These are phyloP conservation scores for Pyrenopolyporus hunteri DNA, from an alignment of 495 filamentous ascomycete species.

Conservation along the genomic window DNA sequence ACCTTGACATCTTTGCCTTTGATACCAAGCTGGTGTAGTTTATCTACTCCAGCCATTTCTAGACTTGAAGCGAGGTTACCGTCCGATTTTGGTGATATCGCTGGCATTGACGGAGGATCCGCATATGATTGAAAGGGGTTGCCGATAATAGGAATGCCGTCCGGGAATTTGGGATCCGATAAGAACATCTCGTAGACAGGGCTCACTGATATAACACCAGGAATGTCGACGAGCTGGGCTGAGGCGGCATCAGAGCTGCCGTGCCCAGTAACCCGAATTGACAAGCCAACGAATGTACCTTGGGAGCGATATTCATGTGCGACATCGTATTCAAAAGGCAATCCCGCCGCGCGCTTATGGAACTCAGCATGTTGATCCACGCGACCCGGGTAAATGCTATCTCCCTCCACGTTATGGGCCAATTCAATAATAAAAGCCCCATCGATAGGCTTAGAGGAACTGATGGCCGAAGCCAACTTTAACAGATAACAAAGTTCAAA, in stretches of 20 bases:
- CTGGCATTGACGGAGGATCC: constrained; percentile 21
- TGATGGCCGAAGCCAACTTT: background rate
- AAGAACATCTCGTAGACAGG: constrained; percentile 22
- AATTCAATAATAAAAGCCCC: constrained; percentile 24
- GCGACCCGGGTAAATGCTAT: background rate
- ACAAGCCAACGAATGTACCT: constrained; percentile 31
- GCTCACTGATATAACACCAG: constrained; percentile 29
- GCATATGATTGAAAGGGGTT: constrained; percentile 13
- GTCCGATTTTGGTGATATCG: constrained; percentile 7
- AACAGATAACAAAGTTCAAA: background rate
- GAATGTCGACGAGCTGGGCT: constrained; percentile 13
- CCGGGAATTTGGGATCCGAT: constrained; percentile 2
- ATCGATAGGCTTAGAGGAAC: constrained; percentile 6
- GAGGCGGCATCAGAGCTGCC: background rate
- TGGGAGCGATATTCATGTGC: constrained; percentile 31
- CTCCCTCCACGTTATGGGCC: background rate
- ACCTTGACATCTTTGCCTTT: constrained; percentile 45
- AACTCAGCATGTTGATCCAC: constrained; percentile 19
- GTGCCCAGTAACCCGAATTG: constrained; percentile 24
- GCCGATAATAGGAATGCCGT: background rate
- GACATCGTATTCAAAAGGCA: constrained; percentile 28
- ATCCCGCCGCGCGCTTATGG: constrained; percentile 19
- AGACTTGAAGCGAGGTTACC: constrained; percentile 14
- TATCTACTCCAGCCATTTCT: constrained; percentile 41
- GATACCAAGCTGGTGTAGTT: constrained; percentile 40